Percentiles rank a stretch among this genome's conserved stretches.
Conservation (phyloP, 1,284 basidiomycete species). For the Phellinidium pouzarii region DNA sequence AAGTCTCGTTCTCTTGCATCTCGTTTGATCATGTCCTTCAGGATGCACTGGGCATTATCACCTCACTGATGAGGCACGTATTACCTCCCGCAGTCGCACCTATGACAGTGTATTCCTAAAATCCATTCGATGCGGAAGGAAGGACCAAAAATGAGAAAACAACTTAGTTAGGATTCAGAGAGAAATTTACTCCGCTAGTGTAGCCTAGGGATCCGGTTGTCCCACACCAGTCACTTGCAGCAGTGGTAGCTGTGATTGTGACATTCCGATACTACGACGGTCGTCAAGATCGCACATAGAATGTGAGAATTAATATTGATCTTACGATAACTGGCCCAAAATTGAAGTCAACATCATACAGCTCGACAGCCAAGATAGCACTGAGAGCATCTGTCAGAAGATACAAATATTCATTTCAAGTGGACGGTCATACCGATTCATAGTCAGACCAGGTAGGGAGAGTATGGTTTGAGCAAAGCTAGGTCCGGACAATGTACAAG, state of each 20-base stretch:
- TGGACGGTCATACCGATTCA: conserved; percentile 16
- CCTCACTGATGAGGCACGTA: conserved; percentile 11
- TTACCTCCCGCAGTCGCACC: conserved; percentile 12
- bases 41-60: conserved; percentile 16
- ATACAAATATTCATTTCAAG: neutral
- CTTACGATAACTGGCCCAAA: conserved; percentile 14
- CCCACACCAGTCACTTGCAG: conserved; percentile 14
- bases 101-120: conserved; percentile 9
- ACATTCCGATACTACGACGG: conserved; percentile 10
- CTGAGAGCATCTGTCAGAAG: neutral
- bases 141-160: neutral
- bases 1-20: no score
- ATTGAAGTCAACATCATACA: conserved; percentile 13
- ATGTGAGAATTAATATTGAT: neutral
- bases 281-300: neutral
- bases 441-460: conserved; percentile 17
- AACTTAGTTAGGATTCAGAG: neutral
- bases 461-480: conserved; percentile 19
- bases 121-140: no score
- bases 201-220: conserved; percentile 9
- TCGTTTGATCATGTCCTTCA: neutral
- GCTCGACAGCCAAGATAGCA: conserved; percentile 19
- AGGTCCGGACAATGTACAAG: conserved; percentile 20
- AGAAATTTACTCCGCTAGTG: conserved; percentile 12
- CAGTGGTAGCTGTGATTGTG: conserved; percentile 6